Evolutionary conservation across 345 rosid species (phyloP).

Genomic region (Populus simonii): DNA sequence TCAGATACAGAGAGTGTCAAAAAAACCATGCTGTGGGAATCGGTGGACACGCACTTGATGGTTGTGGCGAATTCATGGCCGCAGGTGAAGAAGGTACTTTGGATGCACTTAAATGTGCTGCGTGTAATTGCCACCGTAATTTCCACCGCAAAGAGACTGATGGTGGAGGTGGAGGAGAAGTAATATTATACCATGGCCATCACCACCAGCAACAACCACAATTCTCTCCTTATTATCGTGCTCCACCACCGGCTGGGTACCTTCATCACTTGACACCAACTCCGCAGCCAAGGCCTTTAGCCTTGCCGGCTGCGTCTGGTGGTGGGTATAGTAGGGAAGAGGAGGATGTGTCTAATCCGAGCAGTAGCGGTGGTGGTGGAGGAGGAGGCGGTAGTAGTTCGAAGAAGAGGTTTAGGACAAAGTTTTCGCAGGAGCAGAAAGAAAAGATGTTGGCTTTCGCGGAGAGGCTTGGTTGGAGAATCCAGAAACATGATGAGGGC

Average conservation of each 20-base stretch:
- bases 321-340: conserved; percentile 54
- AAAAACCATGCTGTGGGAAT: conserved; percentile 84
- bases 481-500: conserved; percentile 85
- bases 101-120: conserved; percentile 77
- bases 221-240: conserved; percentile 68
- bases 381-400: conserved; percentile 42
- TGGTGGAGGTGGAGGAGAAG: conserved; percentile 22
- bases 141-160: conserved; percentile 81
- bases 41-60: conserved; percentile 88
- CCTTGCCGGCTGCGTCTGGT: conserved; percentile 48
- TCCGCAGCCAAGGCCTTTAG: conserved; percentile 47
- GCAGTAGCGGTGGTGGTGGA: conserved; percentile 61
- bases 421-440: conserved; percentile 78
- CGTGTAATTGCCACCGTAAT: conserved; percentile 89
- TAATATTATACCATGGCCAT: conserved; percentile 25
- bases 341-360: conserved; percentile 84
- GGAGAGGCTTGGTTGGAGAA: conserved; percentile 87
- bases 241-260: conserved; percentile 63
- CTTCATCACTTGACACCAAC: conserved; percentile 61
- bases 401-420: conserved; percentile 72
- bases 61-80: conserved; percentile 92
- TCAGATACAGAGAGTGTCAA: conserved; percentile 77
- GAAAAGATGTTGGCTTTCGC: conserved; percentile 79
- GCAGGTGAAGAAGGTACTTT: conserved; percentile 78
- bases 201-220: conserved; percentile 39